phyloP scores from a whole-genome alignment of 441 rosid species.

The Euphorbia celastroides region DNA sequence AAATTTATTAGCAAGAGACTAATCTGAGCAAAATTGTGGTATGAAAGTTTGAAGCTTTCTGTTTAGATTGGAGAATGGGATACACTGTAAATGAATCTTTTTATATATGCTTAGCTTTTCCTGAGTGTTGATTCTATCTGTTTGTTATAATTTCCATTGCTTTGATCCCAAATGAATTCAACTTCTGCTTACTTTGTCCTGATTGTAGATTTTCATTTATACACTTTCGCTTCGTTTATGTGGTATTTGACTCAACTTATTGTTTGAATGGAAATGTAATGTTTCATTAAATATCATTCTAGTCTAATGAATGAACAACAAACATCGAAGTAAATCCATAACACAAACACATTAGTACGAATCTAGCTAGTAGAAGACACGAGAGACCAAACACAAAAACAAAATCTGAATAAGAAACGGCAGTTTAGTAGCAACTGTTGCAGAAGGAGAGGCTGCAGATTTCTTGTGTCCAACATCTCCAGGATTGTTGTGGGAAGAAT shows the following conservation, averaged over 20 bases:
- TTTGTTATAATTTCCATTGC: not conserved
- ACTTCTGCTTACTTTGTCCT: not conserved
- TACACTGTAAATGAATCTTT: not conserved
- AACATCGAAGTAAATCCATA: not conserved
- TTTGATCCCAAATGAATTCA: not conserved
- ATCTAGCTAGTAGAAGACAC: conserved; percentile 21
- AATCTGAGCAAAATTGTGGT: not conserved
- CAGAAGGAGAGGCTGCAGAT: conserved; percentile 24
- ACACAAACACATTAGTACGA: not conserved
- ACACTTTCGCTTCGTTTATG: not conserved
- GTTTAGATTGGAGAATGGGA: conserved; percentile 8
- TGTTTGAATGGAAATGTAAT: no score
- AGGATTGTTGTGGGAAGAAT: conserved; percentile 12
- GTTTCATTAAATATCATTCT: no score
- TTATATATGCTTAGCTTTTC: not conserved
- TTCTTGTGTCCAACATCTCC: conserved; percentile 6
- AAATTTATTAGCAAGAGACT: not conserved
- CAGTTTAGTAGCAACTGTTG: conserved; percentile 12
- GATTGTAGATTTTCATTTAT: not conserved
- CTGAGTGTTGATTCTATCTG: not conserved
- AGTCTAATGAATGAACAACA: no score
- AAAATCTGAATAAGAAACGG: conserved; percentile 11
- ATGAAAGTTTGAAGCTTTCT: conserved; percentile 11
- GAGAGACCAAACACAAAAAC: conserved; percentile 19
- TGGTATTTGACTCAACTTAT: not conserved